phyloP scores from a whole-genome alignment of 352 stramenopile species.

The Phytopythium kandeliae region DNA sequence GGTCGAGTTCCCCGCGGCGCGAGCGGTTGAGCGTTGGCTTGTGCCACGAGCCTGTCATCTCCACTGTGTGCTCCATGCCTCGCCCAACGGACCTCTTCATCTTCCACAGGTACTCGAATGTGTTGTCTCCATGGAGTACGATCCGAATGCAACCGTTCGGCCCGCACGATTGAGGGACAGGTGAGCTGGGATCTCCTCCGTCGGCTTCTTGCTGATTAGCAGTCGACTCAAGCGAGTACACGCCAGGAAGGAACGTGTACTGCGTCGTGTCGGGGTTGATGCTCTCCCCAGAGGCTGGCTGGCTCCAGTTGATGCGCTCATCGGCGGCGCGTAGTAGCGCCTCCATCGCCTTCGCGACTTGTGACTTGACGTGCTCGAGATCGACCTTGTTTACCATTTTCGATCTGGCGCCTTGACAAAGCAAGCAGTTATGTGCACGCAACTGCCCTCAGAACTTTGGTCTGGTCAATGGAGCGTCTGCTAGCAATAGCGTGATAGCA shows the following conservation, averaged over 20 bases:
- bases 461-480: too few relatives aligned
- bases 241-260: conserved; percentile 60
- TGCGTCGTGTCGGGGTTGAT: neutral
- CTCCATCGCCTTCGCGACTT: conserved; percentile 58
- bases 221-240: conserved; percentile 26
- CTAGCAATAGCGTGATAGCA: too few relatives aligned
- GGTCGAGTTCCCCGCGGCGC: conserved; percentile 59
- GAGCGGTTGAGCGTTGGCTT: conserved; percentile 79
- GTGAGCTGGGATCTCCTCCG: neutral
- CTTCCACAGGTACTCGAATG: conserved; percentile 75
- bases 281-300: neutral
- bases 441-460: too few relatives aligned
- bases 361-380: conserved; percentile 39
- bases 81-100: conserved; percentile 42
- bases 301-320: conserved; percentile 53
- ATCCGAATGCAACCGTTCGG: conserved; percentile 34
- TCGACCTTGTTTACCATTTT: conserved; percentile 24
- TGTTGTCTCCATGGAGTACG: conserved; percentile 73
- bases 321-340: conserved; percentile 49
- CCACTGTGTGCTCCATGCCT: conserved; percentile 66
- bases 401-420: too few relatives aligned
- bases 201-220: neutral
- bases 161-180: conserved; percentile 8
- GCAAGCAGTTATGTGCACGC: too few relatives aligned
- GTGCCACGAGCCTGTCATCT: conserved; percentile 57